Conservation (phyloP, 2,329 filamentous ascomycete species). For the Paracoccidioides lutzii region DNA sequence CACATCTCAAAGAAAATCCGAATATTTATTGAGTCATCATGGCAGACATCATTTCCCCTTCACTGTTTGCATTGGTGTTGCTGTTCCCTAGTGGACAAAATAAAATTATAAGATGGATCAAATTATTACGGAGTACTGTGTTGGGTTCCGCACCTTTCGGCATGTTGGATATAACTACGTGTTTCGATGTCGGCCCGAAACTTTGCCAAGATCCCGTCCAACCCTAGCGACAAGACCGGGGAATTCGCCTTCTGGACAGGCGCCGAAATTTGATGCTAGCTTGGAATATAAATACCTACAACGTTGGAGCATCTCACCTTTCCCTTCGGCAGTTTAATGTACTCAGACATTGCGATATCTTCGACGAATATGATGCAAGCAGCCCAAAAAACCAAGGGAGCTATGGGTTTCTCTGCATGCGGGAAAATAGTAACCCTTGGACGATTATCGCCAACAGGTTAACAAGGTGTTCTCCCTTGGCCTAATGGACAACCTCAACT, state of each 20-base stretch:
- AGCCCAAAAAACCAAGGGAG: not conserved
- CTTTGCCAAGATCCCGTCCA: not conserved
- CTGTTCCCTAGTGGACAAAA: too few relatives aligned
- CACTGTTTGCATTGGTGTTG: too few relatives aligned
- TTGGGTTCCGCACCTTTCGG: not conserved
- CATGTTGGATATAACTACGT: not conserved
- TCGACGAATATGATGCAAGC: not conserved
- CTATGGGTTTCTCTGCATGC: slow-evolving; percentile 10
- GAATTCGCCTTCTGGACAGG: not conserved
- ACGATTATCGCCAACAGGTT: slow-evolving; percentile 10
- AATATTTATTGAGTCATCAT: too few relatives aligned
- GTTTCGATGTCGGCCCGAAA: not conserved
- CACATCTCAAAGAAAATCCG: too few relatives aligned
- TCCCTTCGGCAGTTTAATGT: not conserved
- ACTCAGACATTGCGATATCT: too few relatives aligned
- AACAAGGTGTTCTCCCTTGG: slow-evolving; percentile 8
- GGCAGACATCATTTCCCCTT: too few relatives aligned
- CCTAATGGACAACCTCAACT: slow-evolving; percentile 21
- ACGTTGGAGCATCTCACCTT: not conserved
- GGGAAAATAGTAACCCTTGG: slow-evolving; percentile 10
- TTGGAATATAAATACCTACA: not conserved
- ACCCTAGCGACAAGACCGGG: not conserved
- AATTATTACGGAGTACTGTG: too few relatives aligned
- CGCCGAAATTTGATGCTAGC: not conserved
- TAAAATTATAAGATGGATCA: too few relatives aligned